Percentiles rank a stretch among this genome's conserved stretches.
Evolutionary conservation across 345 rosid genomes (phyloP).

Genomic region (Orychophragmus violaceus): DNA sequence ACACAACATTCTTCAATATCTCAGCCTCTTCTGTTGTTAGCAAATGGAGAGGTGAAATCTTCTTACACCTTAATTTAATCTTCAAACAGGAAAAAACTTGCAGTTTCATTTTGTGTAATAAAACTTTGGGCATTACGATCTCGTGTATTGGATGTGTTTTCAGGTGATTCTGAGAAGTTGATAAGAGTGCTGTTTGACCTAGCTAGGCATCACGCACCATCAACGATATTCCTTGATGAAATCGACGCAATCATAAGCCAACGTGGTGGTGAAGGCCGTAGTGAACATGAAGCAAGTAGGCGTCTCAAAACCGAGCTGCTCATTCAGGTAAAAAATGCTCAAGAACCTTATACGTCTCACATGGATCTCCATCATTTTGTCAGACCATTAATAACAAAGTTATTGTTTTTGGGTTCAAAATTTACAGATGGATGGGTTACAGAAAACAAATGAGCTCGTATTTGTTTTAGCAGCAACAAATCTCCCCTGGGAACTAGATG

Average conservation of each 20-base stretch:
- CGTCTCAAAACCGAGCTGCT: conserved; percentile 99
- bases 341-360: not conserved
- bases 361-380: not conserved
- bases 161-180: conserved; percentile 98
- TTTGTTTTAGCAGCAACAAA: conserved; percentile 97
- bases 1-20: conserved; percentile 94
- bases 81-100: not conserved
- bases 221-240: conserved; percentile 96
- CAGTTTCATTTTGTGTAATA: not conserved
- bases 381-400: not conserved
- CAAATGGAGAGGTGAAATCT: conserved; percentile 70
- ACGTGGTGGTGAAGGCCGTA: conserved; percentile 92
- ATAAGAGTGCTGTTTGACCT: conserved; percentile 89
- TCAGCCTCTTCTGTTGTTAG: conserved; percentile 98
- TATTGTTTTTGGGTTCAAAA: not conserved
- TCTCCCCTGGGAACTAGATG: conserved; percentile 98
- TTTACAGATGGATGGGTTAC: conserved; percentile 96
- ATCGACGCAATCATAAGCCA: conserved; percentile 96
- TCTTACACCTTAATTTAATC: not conserved
- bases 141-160: conserved; percentile 10
- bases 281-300: conserved; percentile 99
- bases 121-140: not conserved
- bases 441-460: conserved; percentile 73
- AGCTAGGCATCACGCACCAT: conserved; percentile 95
- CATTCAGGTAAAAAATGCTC: conserved; percentile 60